Conservation (phyloP, 2,329 filamentous ascomycete species). For the Talaromyces sp. region DNA sequence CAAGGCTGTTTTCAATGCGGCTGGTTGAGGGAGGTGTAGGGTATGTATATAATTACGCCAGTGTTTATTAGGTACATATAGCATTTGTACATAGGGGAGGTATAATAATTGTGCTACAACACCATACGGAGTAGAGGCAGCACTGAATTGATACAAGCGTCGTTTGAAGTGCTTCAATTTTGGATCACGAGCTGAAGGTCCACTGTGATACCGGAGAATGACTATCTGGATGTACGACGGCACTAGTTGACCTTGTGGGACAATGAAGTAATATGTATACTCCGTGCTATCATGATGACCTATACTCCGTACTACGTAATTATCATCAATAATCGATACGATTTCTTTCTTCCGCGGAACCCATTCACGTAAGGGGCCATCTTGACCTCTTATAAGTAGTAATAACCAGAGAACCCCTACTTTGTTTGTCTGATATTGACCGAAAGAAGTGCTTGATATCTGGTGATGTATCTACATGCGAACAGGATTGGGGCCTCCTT, state of each 20-base stretch:
- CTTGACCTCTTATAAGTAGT: neutral
- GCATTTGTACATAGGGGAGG: neutral
- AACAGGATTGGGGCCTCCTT: neutral
- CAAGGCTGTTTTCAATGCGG: conserved; percentile 19
- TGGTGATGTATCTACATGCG: neutral
- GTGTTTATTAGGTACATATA: neutral
- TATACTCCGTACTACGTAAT: no score
- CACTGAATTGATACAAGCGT: neutral
- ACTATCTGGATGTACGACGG: neutral
- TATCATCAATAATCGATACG: neutral
- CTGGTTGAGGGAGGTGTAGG: neutral
- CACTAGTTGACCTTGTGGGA: neutral
- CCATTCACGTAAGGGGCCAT: neutral
- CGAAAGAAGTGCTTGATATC: neutral
- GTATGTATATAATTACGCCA: neutral
- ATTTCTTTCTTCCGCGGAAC: neutral
- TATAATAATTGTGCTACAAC: no score
- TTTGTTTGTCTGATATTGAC: neutral
- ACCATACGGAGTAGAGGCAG: neutral
- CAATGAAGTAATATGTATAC: no score
- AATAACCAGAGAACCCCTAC: neutral
- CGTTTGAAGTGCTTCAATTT: neutral
- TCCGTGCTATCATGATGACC: no score
- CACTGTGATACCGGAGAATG: neutral
- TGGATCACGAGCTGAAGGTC: neutral